Conservation (phyloP, 164 flowering plant species). For the Dillenia suffruticosa region DNA sequence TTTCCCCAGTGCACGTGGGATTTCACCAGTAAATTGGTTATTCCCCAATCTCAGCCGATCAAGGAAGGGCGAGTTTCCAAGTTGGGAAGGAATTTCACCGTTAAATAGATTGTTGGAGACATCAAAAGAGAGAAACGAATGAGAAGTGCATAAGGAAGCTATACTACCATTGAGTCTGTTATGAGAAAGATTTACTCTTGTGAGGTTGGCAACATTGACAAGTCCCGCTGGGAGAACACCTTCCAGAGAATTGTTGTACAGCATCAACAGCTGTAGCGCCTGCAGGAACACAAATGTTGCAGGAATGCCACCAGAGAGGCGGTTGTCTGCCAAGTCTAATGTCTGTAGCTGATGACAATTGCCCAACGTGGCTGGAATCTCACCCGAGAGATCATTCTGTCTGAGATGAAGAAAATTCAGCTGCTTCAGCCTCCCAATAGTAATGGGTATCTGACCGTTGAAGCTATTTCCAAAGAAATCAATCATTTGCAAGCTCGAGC, state of each 20-base stretch:
- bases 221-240: constrained; percentile 68
- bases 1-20: constrained; percentile 60
- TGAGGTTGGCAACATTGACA: constrained; percentile 47
- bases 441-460: constrained; percentile 61
- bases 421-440: constrained; percentile 64
- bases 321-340: constrained; percentile 89
- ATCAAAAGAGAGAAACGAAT: constrained; percentile 73
- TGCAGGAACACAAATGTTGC: constrained; percentile 49
- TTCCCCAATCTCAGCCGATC: constrained; percentile 71
- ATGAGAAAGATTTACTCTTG: constrained; percentile 77
- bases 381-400: constrained; percentile 72
- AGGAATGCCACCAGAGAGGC: constrained; percentile 64
- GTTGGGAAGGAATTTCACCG: constrained; percentile 55
- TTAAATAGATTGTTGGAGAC: constrained; percentile 68
- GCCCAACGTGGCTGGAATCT: constrained; percentile 71
- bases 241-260: constrained; percentile 87
- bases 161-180: constrained; percentile 82
- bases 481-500: constrained; percentile 66
- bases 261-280: constrained; percentile 64
- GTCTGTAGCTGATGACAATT: constrained; percentile 54
- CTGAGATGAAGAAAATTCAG: constrained; percentile 72
- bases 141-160: constrained; percentile 56
- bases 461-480: constrained; percentile 85
- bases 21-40: constrained; percentile 58
- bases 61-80: constrained; percentile 68